A percentile compares a stretch with the other conserved stretches of the same genome.
These are phyloP conservation scores for Coemansia biformis DNA, from an alignment of 192 early-diverging fungal species.

Conservation along the genomic window DNA sequence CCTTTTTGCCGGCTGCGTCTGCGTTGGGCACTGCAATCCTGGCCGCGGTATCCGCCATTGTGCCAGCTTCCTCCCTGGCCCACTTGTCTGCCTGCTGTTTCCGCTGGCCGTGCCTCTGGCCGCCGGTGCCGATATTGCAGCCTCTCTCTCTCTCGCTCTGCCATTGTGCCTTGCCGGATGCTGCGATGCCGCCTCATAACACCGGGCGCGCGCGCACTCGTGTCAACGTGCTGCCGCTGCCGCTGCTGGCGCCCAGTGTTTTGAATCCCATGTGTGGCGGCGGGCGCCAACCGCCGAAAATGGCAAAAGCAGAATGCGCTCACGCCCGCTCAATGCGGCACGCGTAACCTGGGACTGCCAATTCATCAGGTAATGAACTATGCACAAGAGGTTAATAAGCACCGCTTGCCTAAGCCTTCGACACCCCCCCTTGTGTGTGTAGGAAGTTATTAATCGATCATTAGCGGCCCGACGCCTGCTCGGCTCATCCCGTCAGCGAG, in stretches of 20 bases:
- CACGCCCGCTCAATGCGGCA: conserved; percentile 8
- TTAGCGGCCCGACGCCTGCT: not conserved
- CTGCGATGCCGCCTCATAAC: conserved; percentile 1
- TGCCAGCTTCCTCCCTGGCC: too few relatives aligned
- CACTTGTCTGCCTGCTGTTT: too few relatives aligned
- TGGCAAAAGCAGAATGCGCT: conserved; percentile 10
- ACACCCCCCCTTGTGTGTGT: conserved; percentile 10
- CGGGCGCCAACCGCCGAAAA: not conserved
- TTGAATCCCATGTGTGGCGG: not conserved
- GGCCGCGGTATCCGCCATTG: too few relatives aligned
- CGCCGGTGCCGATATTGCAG: too few relatives aligned
- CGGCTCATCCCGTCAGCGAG: too few relatives aligned
- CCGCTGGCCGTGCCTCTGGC: too few relatives aligned
- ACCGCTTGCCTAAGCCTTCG: conserved; percentile 36
- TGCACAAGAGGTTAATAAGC: conserved; percentile 19
- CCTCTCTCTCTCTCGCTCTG: too few relatives aligned
- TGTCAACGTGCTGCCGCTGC: too few relatives aligned
- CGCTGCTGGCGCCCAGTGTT: too few relatives aligned
- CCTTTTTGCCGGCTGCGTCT: too few relatives aligned
- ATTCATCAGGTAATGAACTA: conserved; percentile 49
- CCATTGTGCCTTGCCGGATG: not conserved
- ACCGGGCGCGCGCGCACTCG: too few relatives aligned
- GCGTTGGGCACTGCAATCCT: too few relatives aligned
- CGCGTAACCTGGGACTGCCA: conserved; percentile 35
- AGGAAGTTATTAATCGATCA: conserved; percentile 40